phyloP scores from a whole-genome alignment of 768 basidiomycete genomes.

The Kondoa subrosea region DNA sequence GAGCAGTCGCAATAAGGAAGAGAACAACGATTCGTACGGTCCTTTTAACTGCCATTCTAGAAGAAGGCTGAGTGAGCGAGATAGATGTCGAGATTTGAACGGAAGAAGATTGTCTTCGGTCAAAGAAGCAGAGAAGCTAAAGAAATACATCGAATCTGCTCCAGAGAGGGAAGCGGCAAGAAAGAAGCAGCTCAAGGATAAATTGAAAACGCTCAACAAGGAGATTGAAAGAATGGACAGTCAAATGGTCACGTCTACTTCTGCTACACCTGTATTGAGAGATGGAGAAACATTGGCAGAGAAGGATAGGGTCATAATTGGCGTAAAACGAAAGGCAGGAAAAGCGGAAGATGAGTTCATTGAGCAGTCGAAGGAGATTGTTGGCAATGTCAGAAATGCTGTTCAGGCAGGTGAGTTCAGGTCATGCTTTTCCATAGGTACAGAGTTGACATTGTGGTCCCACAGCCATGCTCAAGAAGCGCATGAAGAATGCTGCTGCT shows the following conservation, averaged over 20 bases:
- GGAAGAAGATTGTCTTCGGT: conserved; percentile 80
- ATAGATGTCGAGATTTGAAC: conserved; percentile 56
- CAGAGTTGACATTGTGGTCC: conserved; percentile 18
- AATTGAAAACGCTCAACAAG: conserved; percentile 24
- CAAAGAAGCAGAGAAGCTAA: conserved; percentile 89
- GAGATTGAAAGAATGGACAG: conserved; percentile 25
- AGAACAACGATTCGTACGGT: conserved; percentile 53
- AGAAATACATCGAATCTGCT: conserved; percentile 69
- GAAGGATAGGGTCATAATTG: conserved; percentile 30
- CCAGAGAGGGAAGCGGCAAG: conserved; percentile 44
- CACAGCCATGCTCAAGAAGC: conserved; percentile 61
- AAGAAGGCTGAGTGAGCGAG: conserved; percentile 28
- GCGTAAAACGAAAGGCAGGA: conserved; percentile 33
- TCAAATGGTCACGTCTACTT: conserved; percentile 34
- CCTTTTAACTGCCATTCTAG: neutral
- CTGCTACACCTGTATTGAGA: conserved; percentile 28
- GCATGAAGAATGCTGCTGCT: conserved; percentile 40
- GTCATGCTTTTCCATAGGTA: conserved; percentile 24
- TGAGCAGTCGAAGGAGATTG: conserved; percentile 76
- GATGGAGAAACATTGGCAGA: conserved; percentile 32
- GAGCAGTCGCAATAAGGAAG: conserved; percentile 91
- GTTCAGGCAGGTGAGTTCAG: conserved; percentile 54
- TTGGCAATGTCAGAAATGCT: conserved; percentile 77
- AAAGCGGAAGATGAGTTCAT: conserved; percentile 73
- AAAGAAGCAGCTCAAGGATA: conserved; percentile 17